Conservation (phyloP, 2,329 filamentous ascomycete species). For the Fusarium goolgardi region DNA sequence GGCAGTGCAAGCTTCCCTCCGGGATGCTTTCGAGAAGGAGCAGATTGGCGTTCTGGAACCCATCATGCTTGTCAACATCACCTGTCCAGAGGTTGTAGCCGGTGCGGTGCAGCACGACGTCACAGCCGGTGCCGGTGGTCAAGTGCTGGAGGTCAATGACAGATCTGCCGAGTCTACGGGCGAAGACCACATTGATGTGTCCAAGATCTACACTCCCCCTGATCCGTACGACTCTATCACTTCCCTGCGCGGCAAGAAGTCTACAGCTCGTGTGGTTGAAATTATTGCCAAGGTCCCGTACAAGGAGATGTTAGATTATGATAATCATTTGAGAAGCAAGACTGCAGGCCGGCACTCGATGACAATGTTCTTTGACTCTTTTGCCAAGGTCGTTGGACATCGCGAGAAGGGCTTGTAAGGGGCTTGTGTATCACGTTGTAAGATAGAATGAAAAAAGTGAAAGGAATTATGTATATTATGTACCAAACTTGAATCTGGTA, state of each 20-base stretch:
- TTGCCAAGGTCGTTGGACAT: constrained; percentile 65
- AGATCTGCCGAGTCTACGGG: constrained; percentile 55
- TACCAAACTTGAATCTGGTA: background rate
- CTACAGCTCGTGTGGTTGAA: constrained; percentile 63
- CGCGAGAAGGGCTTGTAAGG: constrained; percentile 62
- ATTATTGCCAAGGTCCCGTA: constrained; percentile 90
- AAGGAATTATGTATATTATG: constrained; percentile 8
- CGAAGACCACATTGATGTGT: constrained; percentile 70
- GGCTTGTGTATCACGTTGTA: constrained; percentile 12
- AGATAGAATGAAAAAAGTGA: background rate
- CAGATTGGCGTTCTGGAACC: constrained; percentile 84
- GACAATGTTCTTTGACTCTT: constrained; percentile 69
- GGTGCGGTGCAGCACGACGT: constrained; percentile 87
- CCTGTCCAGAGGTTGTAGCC: constrained; percentile 83
- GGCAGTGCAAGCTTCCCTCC: constrained; percentile 77
- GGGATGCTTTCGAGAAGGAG: constrained; percentile 65
- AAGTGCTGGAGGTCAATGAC: constrained; percentile 77
- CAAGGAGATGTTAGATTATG: constrained; percentile 96
- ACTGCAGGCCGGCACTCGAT: constrained; percentile 81
- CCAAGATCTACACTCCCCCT: constrained; percentile 84
- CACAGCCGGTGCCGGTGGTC: constrained; percentile 75
- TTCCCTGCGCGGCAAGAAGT: constrained; percentile 66
- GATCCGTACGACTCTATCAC: constrained; percentile 79
- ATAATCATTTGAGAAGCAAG: constrained; percentile 87
- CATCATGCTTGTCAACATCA: constrained; percentile 90